phyloP scores from a whole-genome alignment of 2,329 filamentous ascomycete species.

The Trichophyton rubrum region DNA sequence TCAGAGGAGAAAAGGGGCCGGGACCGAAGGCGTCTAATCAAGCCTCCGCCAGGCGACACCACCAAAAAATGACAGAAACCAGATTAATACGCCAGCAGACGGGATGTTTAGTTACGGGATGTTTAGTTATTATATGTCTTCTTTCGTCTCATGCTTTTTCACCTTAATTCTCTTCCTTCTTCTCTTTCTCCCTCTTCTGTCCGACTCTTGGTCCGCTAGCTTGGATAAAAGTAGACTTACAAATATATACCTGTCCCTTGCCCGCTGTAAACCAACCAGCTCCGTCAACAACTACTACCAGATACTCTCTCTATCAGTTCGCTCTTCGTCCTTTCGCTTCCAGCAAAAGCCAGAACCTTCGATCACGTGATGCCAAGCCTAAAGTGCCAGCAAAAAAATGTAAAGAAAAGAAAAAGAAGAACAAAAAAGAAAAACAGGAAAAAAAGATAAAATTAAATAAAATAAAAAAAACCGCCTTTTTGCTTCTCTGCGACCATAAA shows the following conservation, averaged over 20 bases:
- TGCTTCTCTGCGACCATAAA: too few species aligned
- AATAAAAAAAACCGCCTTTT: too few species aligned
- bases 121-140: neutral
- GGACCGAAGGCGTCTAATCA: constrained; percentile 8
- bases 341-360: constrained; percentile 31
- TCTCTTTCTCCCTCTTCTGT: neutral
- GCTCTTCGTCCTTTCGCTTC: neutral
- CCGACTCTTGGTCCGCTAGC: neutral
- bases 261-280: too few species aligned
- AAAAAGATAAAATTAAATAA: constrained; percentile 9
- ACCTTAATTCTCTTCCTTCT: neutral
- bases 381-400: constrained; percentile 8
- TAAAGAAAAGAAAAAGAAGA: constrained; percentile 9
- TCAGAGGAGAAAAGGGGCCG: constrained; percentile 7
- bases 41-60: constrained; percentile 8
- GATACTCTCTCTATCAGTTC: neutral
- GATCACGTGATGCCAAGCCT: constrained; percentile 18
- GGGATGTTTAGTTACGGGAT: neutral
- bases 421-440: constrained; percentile 7
- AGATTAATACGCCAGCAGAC: neutral
- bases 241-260: neutral
- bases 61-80: constrained; percentile 4
- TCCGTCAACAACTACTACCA: too few species aligned
- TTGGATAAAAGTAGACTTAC: constrained; percentile 1
- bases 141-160: neutral